Conservation (phyloP, 257 asterid genomes). For the Solanum pennellii region DNA sequence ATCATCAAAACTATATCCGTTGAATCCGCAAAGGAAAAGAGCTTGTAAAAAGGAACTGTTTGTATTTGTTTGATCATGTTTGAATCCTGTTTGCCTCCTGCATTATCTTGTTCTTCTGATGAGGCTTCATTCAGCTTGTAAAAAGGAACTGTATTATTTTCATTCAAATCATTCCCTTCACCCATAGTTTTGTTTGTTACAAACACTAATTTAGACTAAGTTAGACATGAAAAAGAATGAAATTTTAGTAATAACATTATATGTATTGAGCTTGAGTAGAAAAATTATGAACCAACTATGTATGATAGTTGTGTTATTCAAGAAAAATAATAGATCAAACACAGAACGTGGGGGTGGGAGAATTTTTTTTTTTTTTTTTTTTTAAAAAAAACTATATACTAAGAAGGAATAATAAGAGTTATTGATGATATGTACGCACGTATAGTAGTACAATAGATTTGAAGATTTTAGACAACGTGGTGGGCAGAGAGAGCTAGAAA, state of each 20-base stretch:
- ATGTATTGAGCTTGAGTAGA: background rate
- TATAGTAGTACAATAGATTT: background rate
- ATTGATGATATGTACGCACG: background rate
- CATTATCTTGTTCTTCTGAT: background rate
- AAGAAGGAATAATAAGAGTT: background rate
- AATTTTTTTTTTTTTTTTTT: background rate
- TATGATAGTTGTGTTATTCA: background rate
- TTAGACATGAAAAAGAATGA: background rate
- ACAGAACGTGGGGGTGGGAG: background rate
- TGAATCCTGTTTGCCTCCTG: background rate
- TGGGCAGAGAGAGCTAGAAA: background rate
- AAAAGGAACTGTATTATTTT: constrained; percentile 35
- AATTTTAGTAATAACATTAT: background rate
- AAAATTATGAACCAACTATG: background rate
- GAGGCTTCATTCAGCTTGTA: constrained; percentile 27
- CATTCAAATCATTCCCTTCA: constrained; percentile 1
- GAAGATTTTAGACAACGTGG: background rate
- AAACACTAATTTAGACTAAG: background rate
- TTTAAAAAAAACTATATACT: background rate
- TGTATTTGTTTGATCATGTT: constrained; percentile 6
- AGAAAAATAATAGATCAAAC: background rate
- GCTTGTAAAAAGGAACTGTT: constrained; percentile 57
- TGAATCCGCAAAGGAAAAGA: constrained; percentile 52
- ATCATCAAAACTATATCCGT: constrained; percentile 52
- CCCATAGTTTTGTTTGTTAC: background rate